Base-by-base conservation (phyloP, 345 rosid species). In the Eucalyptus pauciflora region DNA sequence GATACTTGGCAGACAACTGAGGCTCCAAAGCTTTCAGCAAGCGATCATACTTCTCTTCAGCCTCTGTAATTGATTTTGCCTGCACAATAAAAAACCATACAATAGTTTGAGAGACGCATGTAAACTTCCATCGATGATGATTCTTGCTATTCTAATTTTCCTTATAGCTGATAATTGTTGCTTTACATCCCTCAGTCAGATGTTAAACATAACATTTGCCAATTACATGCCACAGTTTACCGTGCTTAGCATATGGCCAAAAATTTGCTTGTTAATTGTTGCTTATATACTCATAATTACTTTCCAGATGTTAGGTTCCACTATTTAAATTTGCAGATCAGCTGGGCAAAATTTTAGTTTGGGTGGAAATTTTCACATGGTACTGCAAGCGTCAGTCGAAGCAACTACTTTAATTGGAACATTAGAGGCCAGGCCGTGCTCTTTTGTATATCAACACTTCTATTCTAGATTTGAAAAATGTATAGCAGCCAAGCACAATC, bases 21-120 rank as follows among this genome's bases (percentile, higher is more conserved):
- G 96, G 96, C 81, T 96, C 98, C 89, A 96, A 90, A 3, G 93
- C 86, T 90, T 92, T 92, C 92, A 95, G 91, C 18, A 95, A 89
- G 49, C 25, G 56, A 87, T 92, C 94, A 89, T 95, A 95, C 94
- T 94, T 96, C 90, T 92, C 94, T 93, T 96, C 98, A 86, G 97
- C 96, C 89, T 96, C 98, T 0, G 94, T 88, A 87, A 97, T 96
- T 92, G 88, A 90, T 90, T 94, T 96, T 17, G 97, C 99, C 99
- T 97, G 91, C 10, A 80, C 27, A 17, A 86, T 24, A 67, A 69
- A 29, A 27, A 56, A 52, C 37, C 83, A 10, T 18, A 11, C 48
- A 20, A 20, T 10, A 76, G 27, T 41, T 37, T 76, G 83, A 50
- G 85, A 87, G 86, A n/a, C 16, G 54, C 48, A 41, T 5, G 3